Evolutionary conservation across 2,329 filamentous ascomycete genomes (phyloP).

Genomic region (Stachybotrys elegans): DNA sequence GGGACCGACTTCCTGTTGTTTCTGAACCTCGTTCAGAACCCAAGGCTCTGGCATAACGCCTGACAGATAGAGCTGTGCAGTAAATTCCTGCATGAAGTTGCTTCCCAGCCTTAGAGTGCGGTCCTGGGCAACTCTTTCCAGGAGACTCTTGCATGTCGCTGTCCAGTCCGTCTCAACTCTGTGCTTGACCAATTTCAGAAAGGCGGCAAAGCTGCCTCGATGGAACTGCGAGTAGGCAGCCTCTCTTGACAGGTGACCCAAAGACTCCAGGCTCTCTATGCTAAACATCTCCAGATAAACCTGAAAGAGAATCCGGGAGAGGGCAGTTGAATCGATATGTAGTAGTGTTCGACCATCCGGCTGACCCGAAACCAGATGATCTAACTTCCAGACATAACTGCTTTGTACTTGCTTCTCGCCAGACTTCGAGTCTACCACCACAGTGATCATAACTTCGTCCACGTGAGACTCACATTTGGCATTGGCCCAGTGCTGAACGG

Average conservation of each 20-base stretch:
- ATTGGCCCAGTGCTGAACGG: constrained; percentile 47
- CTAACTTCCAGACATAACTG: constrained; percentile 31
- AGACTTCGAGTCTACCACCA: constrained; percentile 9
- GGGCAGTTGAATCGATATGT: constrained; percentile 27
- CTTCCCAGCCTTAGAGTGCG: constrained; percentile 20
- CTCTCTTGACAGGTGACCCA: constrained; percentile 8
- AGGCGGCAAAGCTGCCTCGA: constrained; percentile 30
- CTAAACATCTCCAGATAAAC: constrained; percentile 42
- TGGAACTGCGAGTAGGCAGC: constrained; percentile 26
- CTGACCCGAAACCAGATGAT: constrained; percentile 22
- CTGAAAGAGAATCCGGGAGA: constrained; percentile 33
- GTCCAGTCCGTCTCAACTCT: constrained; percentile 29
- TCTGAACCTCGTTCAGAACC: constrained; percentile 17
- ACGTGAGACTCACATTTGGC: constrained; percentile 32
- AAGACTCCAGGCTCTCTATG: constrained; percentile 25
- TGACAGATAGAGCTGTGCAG: constrained; percentile 28
- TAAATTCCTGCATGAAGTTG: constrained; percentile 29
- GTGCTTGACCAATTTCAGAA: constrained; percentile 31
- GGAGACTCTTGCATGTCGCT: constrained; percentile 19
- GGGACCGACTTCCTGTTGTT: constrained; percentile 13
- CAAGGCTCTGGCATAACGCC: constrained; percentile 26
- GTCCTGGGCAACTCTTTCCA: constrained; percentile 25
- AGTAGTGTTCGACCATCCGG: constrained; percentile 15
- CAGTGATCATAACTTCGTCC: constrained; percentile 30
- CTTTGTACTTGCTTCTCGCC: constrained; percentile 19